Base-by-base conservation (phyloP, 2,329 filamentous ascomycete species). In the Colletotrichum sp. region DNA sequence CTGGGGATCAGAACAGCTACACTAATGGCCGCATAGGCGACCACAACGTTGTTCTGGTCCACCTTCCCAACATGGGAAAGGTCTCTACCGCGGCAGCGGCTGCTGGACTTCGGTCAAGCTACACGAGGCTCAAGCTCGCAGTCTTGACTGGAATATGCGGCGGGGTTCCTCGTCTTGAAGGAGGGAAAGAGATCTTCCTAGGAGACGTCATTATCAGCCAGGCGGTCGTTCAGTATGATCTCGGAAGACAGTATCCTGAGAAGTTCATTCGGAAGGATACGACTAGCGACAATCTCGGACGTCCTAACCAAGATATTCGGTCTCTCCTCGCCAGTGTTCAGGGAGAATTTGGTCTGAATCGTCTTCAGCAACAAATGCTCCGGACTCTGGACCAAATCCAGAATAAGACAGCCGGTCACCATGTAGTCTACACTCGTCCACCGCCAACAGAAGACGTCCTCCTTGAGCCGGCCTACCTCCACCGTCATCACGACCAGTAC, bases 161-260 rank as follows among this genome's bases (percentile, higher is more conserved):
- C 12, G 81, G 73, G 18, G 76, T 80, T 0, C 80, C 80, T 5
- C 13, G 48, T 16, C 52, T 18, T 1, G 59, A 21, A 1, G 26
- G 10, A 4, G 13, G 58, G 5, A 65, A 56, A 38, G 79, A 81
- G 30, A 67, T 78, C 1, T 18, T 80, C 3, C 74, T 82, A 1
- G 80, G 85, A 4, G 83, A 86, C 55, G 83, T 86, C 0, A 68
- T 85, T 10, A 77, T 84, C 36, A 82, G 82, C 67, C 77, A 76
- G 5, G 66, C 43, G 0, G 30, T 80, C 7, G 59, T 79, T 3
- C 77, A 80, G 21, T 78, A 80, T 64, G 79, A 81, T 26, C 72
- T 79, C 8, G 79, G 81, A 4, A 30, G 76, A 5, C 71, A 77
- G 30, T 78, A 77, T 13, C 75, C 77, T 4, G 71, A 72, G 18